phyloP scores from a whole-genome alignment of 2,329 filamentous ascomycete genomes.

The Aspergillus piperis region DNA sequence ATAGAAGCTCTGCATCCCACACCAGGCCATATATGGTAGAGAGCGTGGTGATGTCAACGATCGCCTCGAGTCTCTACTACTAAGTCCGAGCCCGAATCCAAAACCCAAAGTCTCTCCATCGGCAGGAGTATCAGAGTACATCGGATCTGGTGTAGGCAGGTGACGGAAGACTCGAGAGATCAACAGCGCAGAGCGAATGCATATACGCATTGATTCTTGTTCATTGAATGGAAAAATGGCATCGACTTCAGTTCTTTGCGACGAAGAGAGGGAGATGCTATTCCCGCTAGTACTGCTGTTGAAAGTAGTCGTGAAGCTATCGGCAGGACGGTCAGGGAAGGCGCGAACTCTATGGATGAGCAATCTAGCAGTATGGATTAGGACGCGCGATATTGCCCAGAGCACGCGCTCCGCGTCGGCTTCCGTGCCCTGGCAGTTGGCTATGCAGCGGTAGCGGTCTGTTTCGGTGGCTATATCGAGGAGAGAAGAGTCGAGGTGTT shows the following conservation, averaged over 20 bases:
- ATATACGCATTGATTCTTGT: too few species aligned
- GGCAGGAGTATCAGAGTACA: background rate
- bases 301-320: background rate
- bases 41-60: background rate
- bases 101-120: background rate
- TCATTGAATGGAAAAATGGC: too few species aligned
- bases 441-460: constrained; percentile 18
- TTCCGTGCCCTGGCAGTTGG: constrained; percentile 20
- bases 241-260: too few species aligned
- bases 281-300: too few species aligned
- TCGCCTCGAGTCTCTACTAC: background rate
- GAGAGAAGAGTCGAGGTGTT: constrained; percentile 17
- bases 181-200: too few species aligned
- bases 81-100: too few species aligned
- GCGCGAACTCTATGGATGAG: background rate
- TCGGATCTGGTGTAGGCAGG: constrained; percentile 1
- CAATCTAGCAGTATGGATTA: constrained; percentile 1
- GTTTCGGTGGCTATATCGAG: constrained; percentile 14
- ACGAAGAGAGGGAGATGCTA: too few species aligned
- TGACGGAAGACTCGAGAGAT: too few species aligned
- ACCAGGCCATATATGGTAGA: constrained; percentile 1
- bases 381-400: background rate
- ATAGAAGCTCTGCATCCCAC: constrained; percentile 6
- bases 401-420: constrained; percentile 16
- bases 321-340: background rate